phyloP scores from a whole-genome alignment of 495 filamentous ascomycete species.

The Penicillium cinerascens region DNA sequence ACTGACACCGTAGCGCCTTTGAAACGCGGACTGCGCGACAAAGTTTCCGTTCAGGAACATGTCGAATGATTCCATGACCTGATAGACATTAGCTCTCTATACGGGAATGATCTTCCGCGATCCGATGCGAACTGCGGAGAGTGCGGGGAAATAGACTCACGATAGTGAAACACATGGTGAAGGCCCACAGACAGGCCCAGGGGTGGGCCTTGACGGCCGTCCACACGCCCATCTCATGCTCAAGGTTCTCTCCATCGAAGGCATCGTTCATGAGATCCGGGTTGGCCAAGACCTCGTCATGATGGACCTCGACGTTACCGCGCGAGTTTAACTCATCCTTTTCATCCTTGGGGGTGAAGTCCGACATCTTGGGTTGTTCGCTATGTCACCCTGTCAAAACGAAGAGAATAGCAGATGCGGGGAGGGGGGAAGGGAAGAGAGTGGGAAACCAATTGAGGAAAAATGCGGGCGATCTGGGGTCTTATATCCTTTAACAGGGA shows the following conservation, averaged over 20 bases:
- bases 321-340: neutral
- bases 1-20: slow-evolving; percentile 25
- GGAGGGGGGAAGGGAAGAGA: too few relatives aligned
- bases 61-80: slow-evolving; percentile 44
- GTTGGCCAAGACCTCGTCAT: slow-evolving; percentile 27
- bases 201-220: slow-evolving; percentile 42
- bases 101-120: neutral
- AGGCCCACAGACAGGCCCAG: slow-evolving; percentile 47
- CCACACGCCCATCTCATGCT: slow-evolving; percentile 30
- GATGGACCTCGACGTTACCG: slow-evolving; percentile 14
- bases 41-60: slow-evolving; percentile 41
- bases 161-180: slow-evolving; percentile 43
- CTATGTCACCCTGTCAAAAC: too few relatives aligned
- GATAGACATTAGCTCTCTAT: slow-evolving; percentile 9
- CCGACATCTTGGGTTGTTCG: too few relatives aligned
- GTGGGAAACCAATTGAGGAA: too few relatives aligned
- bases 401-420: too few relatives aligned
- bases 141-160: slow-evolving; percentile 23
- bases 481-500: too few relatives aligned
- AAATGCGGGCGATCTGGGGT: too few relatives aligned
- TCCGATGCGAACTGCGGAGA: too few relatives aligned
- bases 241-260: slow-evolving; percentile 30
- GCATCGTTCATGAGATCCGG: slow-evolving; percentile 33
- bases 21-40: slow-evolving; percentile 28
- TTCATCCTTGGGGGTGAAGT: too few relatives aligned